A percentile compares a stretch with the other conserved stretches of the same genome.
phyloP scores from a whole-genome alignment of 129 eudicot genomes.

The Dittrichia graveolens region DNA sequence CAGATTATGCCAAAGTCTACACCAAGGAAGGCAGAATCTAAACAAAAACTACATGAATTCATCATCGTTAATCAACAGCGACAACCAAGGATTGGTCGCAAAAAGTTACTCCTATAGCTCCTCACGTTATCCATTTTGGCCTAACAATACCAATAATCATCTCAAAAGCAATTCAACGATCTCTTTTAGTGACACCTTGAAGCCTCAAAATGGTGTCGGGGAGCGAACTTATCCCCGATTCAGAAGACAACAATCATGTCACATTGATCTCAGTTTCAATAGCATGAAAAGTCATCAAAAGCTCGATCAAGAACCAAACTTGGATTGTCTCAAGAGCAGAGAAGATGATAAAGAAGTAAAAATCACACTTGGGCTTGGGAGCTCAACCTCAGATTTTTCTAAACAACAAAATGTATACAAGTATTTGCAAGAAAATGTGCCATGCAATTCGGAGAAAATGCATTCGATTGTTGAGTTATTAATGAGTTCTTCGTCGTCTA shows the following conservation, averaged over 20 bases:
- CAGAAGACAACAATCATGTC: conserved; percentile 86
- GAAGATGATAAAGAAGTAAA: conserved; percentile 63
- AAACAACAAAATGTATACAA: conserved; percentile 30
- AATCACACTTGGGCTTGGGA: conserved; percentile 81
- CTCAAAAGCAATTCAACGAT: conserved; percentile 35
- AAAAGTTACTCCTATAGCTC: conserved; percentile 43
- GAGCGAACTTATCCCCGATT: conserved; percentile 59
- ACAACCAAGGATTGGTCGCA: conserved; percentile 32
- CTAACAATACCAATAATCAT: conserved; percentile 40
- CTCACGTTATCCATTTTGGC: conserved; percentile 57
- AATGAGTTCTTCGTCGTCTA: conserved; percentile 29
- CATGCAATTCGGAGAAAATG: conserved; percentile 70
- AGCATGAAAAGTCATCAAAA: conserved; percentile 27
- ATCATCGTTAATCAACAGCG: conserved; percentile 25
- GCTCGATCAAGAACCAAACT: conserved; percentile 52
- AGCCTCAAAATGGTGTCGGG: conserved; percentile 37
- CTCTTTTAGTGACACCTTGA: conserved; percentile 51
- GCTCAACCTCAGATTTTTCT: conserved; percentile 36
- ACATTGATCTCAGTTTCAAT: conserved; percentile 68
- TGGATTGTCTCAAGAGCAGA: conserved; percentile 63
- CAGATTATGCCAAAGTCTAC: conserved; percentile 68
- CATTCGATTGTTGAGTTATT: conserved; percentile 46
- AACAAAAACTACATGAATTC: conserved; percentile 35
- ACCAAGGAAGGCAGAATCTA: conserved; percentile 56
- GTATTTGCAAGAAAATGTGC: conserved; percentile 65